A percentile compares a stretch with the other conserved stretches of the same genome.
Evolutionary conservation across 169 alveolate genomes (phyloP).

Genomic region (Cystoisospora suis): DNA sequence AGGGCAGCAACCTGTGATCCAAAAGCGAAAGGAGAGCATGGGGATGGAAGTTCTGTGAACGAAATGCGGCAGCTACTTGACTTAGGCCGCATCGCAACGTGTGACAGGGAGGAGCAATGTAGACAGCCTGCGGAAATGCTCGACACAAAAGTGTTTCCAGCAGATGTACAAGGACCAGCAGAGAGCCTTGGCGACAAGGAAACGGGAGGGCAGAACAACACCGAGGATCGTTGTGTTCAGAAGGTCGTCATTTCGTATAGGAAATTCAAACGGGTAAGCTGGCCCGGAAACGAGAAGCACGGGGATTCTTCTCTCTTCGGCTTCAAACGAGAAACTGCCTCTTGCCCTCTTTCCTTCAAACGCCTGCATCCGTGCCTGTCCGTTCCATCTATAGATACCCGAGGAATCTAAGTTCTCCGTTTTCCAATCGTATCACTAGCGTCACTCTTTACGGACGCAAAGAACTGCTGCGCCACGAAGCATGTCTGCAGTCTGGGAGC

Average conservation of each 20-base stretch:
- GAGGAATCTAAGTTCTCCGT: background rate
- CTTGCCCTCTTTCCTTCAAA: background rate
- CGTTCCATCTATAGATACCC: background rate
- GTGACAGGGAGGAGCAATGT: too few species aligned
- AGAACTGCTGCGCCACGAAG: background rate
- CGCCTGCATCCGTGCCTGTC: background rate
- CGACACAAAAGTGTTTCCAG: too few species aligned
- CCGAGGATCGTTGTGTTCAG: background rate
- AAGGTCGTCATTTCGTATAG: conserved; percentile 12
- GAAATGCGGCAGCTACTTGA: too few species aligned
- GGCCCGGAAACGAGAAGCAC: background rate
- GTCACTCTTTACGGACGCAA: too few species aligned
- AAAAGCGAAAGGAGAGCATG: too few species aligned
- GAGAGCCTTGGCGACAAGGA: background rate
- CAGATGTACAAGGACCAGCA: too few species aligned
- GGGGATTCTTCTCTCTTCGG: background rate
- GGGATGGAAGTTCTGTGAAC: too few species aligned
- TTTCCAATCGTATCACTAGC: background rate
- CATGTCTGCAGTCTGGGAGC: background rate
- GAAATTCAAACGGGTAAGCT: background rate
- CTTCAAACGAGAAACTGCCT: background rate
- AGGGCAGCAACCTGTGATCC: too few species aligned
- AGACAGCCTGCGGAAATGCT: too few species aligned
- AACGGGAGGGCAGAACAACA: background rate
- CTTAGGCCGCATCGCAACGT: too few species aligned